Evolutionary conservation across 306 rosid genomes (phyloP), one percentile per base, ranked within the genome.

Genomic region (Herpetospermum pedunculosum): DNA sequence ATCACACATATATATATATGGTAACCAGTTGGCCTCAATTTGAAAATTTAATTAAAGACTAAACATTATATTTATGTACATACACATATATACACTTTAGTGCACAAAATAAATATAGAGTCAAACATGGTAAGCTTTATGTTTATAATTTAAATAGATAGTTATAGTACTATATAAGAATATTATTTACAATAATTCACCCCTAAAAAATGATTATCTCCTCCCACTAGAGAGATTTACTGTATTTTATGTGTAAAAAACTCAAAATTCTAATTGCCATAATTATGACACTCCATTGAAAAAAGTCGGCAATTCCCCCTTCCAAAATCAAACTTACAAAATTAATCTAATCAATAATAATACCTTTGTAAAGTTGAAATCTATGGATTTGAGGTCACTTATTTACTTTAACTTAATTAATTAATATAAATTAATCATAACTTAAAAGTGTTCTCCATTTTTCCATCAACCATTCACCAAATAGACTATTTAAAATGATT

Each of bases 281-380:
- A 4, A 30, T 15, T 16, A 60, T 18, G 23, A 60, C 0, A 32
- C 69, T 6, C 5, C 5, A 59, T 37, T 11, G 25, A 38, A 1
- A 9, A 38, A 41, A 69, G 73, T 69, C 73, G 73, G 73, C 73
- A 69, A 69, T 41, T 69, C 73, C 70, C 16, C 26, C 53, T 40
- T 16, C n/a, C 29, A 11, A 67, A 7, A 14, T 43, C 19, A 38
- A 64, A 64, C 8, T 34, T 35, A 9, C 8, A 38, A 65, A 67
- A 41, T 21, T 25, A 64, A 43, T 40, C 4, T 41, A 44, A 69
- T 69, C 38, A 69, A 43, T 43, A 65, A 25, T 25, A 8, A 5
- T 41, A 69, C 26, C 25, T 44, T 67, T 68, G 55, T 44, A 26
- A 69, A 69, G 73, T 69, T 69, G 40, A 25, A 48, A 44, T 44